A percentile compares a stretch with the other conserved stretches of the same genome.
Evolutionary conservation across 1,284 basidiomycete species (phyloP).

Genomic region (Cutaneotrichosporon dermatis): DNA sequence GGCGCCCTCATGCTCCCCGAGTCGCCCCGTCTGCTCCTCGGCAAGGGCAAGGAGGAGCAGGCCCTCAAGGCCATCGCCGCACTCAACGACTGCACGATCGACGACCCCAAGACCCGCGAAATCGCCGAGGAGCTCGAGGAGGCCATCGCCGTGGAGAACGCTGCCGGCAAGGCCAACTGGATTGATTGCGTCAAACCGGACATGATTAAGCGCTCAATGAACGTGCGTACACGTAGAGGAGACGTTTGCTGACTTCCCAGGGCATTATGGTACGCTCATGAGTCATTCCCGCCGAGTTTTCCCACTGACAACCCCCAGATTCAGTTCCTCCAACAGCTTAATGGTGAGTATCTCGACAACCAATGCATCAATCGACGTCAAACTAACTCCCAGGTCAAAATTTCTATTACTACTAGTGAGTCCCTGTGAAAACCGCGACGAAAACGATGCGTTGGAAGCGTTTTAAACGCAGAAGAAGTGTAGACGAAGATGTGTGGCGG

Average conservation of each 20-base stretch:
- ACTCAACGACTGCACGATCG: conserved; percentile 60
- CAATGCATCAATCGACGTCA: conserved; percentile 14
- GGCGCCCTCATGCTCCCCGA: conserved; percentile 73
- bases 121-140: conserved; percentile 65
- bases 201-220: conserved; percentile 10
- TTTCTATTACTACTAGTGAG: conserved; percentile 30
- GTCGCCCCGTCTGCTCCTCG: conserved; percentile 51
- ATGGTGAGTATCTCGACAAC: conserved; percentile 30
- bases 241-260: too few relatives aligned
- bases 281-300: too few relatives aligned
- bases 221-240: conserved; percentile 40
- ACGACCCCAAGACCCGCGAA: conserved; percentile 62
- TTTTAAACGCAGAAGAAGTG: too few relatives aligned
- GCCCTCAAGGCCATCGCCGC: conserved; percentile 62
- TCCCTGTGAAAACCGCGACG: background rate
- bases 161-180: conserved; percentile 74
- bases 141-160: conserved; percentile 57
- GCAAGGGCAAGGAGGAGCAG: conserved; percentile 47
- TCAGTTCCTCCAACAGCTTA: conserved; percentile 74
- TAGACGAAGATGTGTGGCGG: too few relatives aligned
- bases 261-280: conserved; percentile 60
- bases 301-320: too few relatives aligned
- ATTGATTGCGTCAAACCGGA: conserved; percentile 59
- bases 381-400: conserved; percentile 13
- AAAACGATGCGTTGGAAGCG: too few relatives aligned